These are phyloP conservation scores for Scedosporium aurantiacum DNA, from an alignment of 2,329 filamentous ascomycete genomes.

Conservation along the genomic window DNA sequence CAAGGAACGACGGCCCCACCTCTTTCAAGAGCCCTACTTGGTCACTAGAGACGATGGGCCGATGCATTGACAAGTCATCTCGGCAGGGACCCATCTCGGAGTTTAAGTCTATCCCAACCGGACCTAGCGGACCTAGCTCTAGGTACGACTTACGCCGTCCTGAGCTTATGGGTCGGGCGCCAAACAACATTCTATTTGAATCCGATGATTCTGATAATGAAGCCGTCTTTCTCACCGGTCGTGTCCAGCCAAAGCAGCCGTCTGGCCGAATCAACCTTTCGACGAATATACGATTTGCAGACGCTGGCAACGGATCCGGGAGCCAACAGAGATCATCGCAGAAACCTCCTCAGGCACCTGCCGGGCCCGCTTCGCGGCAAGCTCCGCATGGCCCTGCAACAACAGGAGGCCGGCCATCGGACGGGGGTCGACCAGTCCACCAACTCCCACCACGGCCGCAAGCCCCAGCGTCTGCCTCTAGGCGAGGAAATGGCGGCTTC, in stretches of 20 bases:
- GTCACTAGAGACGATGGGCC: constrained; percentile 35
- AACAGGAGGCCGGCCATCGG: not conserved
- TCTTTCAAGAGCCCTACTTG: constrained; percentile 32
- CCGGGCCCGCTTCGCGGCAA: not conserved
- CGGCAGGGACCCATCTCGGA: not conserved
- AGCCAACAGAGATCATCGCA: not conserved
- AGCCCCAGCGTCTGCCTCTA: not conserved
- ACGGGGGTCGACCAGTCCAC: not conserved
- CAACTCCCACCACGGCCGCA: constrained; percentile 1
- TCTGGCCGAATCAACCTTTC: constrained; percentile 1
- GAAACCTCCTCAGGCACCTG: not conserved
- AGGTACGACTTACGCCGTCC: not conserved
- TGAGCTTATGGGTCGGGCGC: not conserved
- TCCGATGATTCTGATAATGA: constrained; percentile 5
- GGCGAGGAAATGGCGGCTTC: not conserved
- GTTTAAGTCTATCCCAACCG: not conserved
- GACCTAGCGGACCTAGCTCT: not conserved
- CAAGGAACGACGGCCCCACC: constrained; percentile 2
- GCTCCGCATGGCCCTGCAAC: not conserved
- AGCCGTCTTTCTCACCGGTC: not conserved
- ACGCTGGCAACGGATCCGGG: not conserved
- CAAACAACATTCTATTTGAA: constrained; percentile 3
- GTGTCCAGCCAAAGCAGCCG: constrained; percentile 4
- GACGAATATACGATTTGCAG: constrained; percentile 4
- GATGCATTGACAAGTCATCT: constrained; percentile 17